phyloP scores from a whole-genome alignment of 202 grass and related monocot species.

The Schoenoplectus triqueter region DNA sequence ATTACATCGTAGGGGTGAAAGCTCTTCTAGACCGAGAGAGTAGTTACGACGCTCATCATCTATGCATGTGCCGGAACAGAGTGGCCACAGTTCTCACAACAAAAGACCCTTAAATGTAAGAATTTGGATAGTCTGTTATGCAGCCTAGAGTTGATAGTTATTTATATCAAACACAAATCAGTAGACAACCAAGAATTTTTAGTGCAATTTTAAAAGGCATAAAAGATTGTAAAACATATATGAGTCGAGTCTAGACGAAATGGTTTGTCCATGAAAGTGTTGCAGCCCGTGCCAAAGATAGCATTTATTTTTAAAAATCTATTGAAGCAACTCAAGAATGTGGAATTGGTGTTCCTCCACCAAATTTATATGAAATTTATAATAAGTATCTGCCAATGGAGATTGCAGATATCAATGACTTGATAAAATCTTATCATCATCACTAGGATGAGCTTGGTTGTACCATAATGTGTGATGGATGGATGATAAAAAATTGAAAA shows the following conservation, averaged over 20 bases:
- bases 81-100: too few species aligned
- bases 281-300: background rate
- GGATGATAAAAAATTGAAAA: too few species aligned
- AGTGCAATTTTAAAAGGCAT: background rate
- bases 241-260: background rate
- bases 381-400: slow-evolving; percentile 6
- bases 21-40: too few species aligned
- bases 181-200: background rate
- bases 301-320: background rate
- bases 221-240: background rate
- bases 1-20: too few species aligned
- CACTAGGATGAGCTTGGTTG: too few species aligned
- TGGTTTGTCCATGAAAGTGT: background rate
- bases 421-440: too few species aligned
- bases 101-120: too few species aligned
- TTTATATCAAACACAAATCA: background rate
- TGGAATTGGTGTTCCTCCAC: background rate
- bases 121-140: too few species aligned
- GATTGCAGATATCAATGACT: background rate
- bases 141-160: too few species aligned
- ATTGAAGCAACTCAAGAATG: slow-evolving; percentile 3
- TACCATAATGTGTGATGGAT: too few species aligned
- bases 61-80: too few species aligned
- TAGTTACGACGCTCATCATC: too few species aligned
- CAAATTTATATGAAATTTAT: background rate